These are phyloP conservation scores for Magnaporthiopsis poae DNA, from an alignment of 2,329 filamentous ascomycete species.

Conservation along the genomic window DNA sequence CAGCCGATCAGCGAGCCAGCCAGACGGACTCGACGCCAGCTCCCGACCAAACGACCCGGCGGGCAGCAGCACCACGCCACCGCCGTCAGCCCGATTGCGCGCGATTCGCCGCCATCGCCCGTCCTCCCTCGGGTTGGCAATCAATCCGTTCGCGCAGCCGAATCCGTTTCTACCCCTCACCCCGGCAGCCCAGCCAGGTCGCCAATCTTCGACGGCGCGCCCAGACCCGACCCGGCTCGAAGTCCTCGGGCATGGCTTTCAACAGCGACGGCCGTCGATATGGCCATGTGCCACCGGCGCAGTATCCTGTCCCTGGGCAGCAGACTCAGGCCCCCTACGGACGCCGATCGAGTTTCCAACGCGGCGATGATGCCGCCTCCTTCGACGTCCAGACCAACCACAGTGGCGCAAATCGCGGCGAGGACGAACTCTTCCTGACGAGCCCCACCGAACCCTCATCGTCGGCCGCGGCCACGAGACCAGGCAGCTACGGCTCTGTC, in stretches of 20 bases:
- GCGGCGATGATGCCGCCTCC: constrained; percentile 59
- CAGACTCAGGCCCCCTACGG: constrained; percentile 30
- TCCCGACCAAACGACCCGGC: neutral
- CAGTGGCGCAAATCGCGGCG: constrained; percentile 19
- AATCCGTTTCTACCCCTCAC: neutral
- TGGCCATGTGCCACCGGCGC: constrained; percentile 56
- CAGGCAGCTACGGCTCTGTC: constrained; percentile 29
- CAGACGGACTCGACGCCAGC: neutral
- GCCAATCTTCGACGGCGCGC: neutral
- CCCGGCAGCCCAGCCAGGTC: neutral
- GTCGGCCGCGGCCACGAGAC: constrained; percentile 15
- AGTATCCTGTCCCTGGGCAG: constrained; percentile 45
- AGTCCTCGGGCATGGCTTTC: constrained; percentile 45
- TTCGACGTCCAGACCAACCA: constrained; percentile 25
- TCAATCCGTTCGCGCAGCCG: constrained; percentile 7
- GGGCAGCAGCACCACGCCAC: neutral
- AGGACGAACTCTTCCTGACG: constrained; percentile 57
- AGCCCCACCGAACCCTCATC: constrained; percentile 28
- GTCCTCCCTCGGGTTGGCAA: neutral
- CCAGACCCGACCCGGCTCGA: neutral
- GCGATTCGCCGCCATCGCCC: neutral
- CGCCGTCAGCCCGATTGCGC: neutral
- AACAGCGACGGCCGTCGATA: constrained; percentile 51
- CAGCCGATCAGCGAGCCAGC: neutral
- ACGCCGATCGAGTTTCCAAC: constrained; percentile 62